A percentile compares a stretch with the other conserved stretches of the same genome.
phyloP scores from a whole-genome alignment of 495 filamentous ascomycete species.

The Amorphotheca resinae region DNA sequence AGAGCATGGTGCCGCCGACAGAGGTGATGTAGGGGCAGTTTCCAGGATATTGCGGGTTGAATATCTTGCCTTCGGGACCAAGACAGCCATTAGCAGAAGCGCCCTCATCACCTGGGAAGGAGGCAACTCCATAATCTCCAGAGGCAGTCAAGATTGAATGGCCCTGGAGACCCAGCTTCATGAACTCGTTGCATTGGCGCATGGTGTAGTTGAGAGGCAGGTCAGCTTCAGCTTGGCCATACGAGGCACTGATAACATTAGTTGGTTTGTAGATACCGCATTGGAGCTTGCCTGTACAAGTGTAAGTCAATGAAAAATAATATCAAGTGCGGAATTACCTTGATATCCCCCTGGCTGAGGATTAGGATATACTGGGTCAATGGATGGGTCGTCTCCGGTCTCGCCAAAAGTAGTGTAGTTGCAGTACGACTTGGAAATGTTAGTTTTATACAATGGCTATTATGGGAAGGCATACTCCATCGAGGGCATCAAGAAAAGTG shows the following conservation, averaged over 20 bases:
- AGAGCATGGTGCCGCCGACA: slow-evolving; percentile 28
- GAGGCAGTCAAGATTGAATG: slow-evolving; percentile 25
- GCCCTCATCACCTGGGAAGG: slow-evolving; percentile 5
- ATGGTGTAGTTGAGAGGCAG: slow-evolving; percentile 40
- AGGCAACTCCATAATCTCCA: slow-evolving; percentile 28
- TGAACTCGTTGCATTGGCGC: slow-evolving; percentile 44
- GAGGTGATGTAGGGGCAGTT: slow-evolving; percentile 24
- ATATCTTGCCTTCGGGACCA: slow-evolving; percentile 14
- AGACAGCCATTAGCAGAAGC: slow-evolving; percentile 10
- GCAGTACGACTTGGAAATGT: slow-evolving; percentile 1
- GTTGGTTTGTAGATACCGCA: slow-evolving; percentile 50
- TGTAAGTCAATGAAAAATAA: slow-evolving; percentile 3
- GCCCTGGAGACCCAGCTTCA: slow-evolving; percentile 32
- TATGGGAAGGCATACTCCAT: slow-evolving; percentile 3
- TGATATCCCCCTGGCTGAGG: slow-evolving; percentile 1
- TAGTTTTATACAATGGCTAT: no score
- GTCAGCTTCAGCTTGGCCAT: slow-evolving; percentile 39
- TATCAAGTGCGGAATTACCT: not conserved
- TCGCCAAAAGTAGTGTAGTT: not conserved
- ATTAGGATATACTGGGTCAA: slow-evolving; percentile 6
- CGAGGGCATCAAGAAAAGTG: slow-evolving; percentile 11
- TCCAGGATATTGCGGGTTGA: slow-evolving; percentile 28
- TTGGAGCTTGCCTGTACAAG: slow-evolving; percentile 6
- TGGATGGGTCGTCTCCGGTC: slow-evolving; percentile 1
- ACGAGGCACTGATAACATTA: slow-evolving; percentile 48